Conservation (phyloP, 108 stramenopile species). For the Nannochloropsis oceanica region DNA sequence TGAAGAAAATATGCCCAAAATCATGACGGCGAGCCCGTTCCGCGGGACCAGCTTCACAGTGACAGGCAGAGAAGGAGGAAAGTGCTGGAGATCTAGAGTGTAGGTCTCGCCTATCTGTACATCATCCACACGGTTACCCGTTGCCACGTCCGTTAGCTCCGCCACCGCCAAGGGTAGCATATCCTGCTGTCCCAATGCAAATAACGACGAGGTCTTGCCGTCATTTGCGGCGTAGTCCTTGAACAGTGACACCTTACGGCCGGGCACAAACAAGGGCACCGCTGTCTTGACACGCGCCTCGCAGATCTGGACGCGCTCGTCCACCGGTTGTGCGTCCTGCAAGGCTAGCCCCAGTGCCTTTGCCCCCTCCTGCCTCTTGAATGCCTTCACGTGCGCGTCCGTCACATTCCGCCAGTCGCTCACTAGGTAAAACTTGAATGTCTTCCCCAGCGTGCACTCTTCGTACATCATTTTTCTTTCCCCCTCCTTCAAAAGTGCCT, state of each 20-base stretch:
- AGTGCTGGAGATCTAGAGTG: neutral
- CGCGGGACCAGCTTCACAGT: neutral
- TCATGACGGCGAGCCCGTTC: neutral
- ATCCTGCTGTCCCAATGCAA: no score
- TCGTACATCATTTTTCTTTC: neutral
- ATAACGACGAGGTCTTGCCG: neutral
- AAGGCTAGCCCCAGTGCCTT: neutral
- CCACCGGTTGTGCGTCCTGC: neutral
- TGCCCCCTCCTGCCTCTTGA: neutral
- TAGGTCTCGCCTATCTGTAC: neutral
- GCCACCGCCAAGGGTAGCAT: no score
- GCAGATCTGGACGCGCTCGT: neutral
- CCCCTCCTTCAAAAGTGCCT: neutral
- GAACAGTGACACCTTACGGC: neutral
- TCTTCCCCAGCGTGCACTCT: neutral
- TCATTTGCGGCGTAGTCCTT: neutral
- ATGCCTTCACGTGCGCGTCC: neutral
- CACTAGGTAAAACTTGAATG: neutral
- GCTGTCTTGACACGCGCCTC: neutral
- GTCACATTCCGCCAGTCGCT: neutral
- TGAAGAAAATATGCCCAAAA: neutral
- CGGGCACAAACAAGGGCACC: neutral
- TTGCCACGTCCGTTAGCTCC: neutral
- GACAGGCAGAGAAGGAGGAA: neutral
- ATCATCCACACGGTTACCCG: neutral